Base-by-base conservation (phyloP, 1,139 yeast genomes). In the Geotrichum reessii region DNA sequence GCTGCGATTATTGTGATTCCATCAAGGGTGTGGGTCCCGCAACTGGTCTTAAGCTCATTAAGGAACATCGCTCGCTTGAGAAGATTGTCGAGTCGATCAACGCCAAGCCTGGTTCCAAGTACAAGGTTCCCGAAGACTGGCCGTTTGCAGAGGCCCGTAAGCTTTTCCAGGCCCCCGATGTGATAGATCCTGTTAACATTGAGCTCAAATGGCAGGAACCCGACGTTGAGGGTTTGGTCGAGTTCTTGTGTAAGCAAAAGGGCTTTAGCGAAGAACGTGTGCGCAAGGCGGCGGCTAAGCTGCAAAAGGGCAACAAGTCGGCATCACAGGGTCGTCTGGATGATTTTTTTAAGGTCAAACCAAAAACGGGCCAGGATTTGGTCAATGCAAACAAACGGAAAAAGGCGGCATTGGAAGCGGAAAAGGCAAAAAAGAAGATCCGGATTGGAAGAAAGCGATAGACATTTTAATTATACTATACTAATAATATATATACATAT, bases 1-100 rank as follows among this genome's bases (percentile, higher is more conserved):
- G 99, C 1, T 93, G 99, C 74, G 99, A 93, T 75, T 93, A 93
- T 72, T 90, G 97, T 75, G 98, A 93, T 64, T 88, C 97, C 1
- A 92, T 95, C 60, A 83, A 83, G 64, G 99, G 99, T 14, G 86
- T 95, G 58, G 99, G 99, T 3, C 98, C 98, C 0, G 93, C 87
- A 1, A 92, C 97, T 1, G 99, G 98, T 0, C 79, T 81, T 64
- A 92, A 93, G 67, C 78, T 93, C 63, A 89, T 93, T 64, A 86
- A 86, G 69, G 97, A 93, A 68, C 92, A 90, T 71, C 85, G 87
- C 0, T 80, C 86, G 0, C 78, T 93, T 56, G 98, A 92, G 61
- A 84, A 84, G 53, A 83, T 95, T 51, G 81, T 92, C 42, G 85
- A 85, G 65, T 78, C 76, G 64, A 82, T 91, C 49, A 75, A 80